Evolutionary conservation across 768 basidiomycete genomes (phyloP), one percentile per base, ranked within the genome.

Genomic region (Leccinellum luteum): DNA sequence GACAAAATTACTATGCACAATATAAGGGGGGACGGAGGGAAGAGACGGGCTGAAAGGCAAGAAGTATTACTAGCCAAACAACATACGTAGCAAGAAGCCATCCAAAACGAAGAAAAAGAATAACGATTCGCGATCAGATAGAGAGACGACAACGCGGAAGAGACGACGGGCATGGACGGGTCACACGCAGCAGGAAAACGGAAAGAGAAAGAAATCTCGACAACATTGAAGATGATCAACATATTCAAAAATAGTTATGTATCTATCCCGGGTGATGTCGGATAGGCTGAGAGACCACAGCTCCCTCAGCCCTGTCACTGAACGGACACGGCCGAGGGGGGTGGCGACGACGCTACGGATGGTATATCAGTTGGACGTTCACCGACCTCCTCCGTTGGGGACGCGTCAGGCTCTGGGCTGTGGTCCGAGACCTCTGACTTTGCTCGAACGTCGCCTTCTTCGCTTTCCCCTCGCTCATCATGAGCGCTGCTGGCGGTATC

Each of bases 211-310:
- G 34, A 45, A 28, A 53, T 43, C 30, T 52, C 59, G 59, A 69
- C 58, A 60, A 32, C 64, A 63, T 60, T 70, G 69, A 71, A 70
- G 63, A 71, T 65, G 69, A 54, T 70, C 69, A 66, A 70, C 69
- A 70, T 67, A 65, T 66, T 69, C 69, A 69, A 71, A 65, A 67
- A 67, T 60, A 67, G 62, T 66, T 59, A 60, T 66, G 60, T 59
- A 68, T 69, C 69, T 70, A 69, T 66, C 51, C 55, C 54, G 34
- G 59, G 55, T 58, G 50, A 31, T 21, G 41, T 56, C 57, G 58
- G 47, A 44, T 44, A 41, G 55, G 60, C 28, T 44, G 47, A 34
- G 49, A 14, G 45, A 41, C 49, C 52, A 48, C 48, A 51, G 38
- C 31, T 5, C 53, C 54, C 31, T 51, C 43, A 38, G 51, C 31